A percentile compares a stretch with the other conserved stretches of the same genome.
Evolutionary conservation across 805 yeast genomes (phyloP).

Genomic region (Hanseniaspora mollemarum): DNA sequence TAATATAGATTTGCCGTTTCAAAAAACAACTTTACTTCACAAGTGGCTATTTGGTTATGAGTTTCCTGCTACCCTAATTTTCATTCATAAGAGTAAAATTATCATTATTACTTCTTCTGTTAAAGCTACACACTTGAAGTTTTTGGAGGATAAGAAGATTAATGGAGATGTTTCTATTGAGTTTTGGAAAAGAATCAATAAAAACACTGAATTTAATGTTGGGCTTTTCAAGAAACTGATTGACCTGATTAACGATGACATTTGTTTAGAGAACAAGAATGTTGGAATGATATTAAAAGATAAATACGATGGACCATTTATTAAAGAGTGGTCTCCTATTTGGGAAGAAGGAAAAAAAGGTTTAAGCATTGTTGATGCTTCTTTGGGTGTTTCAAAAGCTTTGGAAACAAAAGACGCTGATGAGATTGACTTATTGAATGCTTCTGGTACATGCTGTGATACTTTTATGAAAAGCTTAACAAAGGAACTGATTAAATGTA

Average conservation of each 20-base stretch:
- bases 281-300: conserved; percentile 70
- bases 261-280: conserved; percentile 30
- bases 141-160: conserved; percentile 32
- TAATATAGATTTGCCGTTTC: conserved; percentile 81
- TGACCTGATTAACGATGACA: conserved; percentile 33
- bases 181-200: conserved; percentile 60
- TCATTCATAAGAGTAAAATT: conserved; percentile 47
- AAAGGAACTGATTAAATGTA: conserved; percentile 74
- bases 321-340: conserved; percentile 59
- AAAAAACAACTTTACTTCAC: conserved; percentile 74
- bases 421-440: conserved; percentile 52
- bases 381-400: conserved; percentile 42
- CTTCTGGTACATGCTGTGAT: conserved; percentile 67
- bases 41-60: conserved; percentile 91
- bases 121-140: conserved; percentile 62
- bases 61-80: conserved; percentile 80
- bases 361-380: conserved; percentile 39
- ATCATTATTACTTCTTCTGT: conserved; percentile 68
- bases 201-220: conserved; percentile 68
- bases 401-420: conserved; percentile 70
- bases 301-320: conserved; percentile 69
- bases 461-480: conserved; percentile 73
- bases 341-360: conserved; percentile 34
- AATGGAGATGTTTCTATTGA: conserved; percentile 40
- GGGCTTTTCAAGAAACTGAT: conserved; percentile 49